A percentile compares a stretch with the other conserved stretches of the same genome.
phyloP scores from a whole-genome alignment of 352 stramenopile species.

The Phytophthora tentaculata region DNA sequence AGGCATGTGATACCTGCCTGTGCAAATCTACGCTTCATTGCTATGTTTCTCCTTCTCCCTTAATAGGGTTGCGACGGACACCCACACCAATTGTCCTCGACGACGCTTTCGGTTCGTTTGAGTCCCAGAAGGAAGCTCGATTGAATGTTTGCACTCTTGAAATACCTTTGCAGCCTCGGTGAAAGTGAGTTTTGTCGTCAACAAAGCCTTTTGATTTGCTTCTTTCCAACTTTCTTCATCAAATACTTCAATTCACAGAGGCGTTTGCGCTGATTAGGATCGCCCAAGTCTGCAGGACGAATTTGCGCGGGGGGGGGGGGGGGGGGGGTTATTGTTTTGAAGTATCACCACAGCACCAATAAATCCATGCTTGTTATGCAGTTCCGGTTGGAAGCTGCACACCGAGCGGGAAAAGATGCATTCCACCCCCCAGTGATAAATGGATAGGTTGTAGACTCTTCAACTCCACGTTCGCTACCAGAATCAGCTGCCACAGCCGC shows the following conservation, averaged over 20 bases:
- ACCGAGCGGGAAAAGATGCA: slow-evolving; percentile 9
- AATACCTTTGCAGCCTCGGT: slow-evolving; percentile 13
- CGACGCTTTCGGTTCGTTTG: neutral
- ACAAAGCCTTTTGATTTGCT: neutral
- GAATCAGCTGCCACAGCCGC: neutral
- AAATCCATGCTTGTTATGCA: slow-evolving; percentile 11
- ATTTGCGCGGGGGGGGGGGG: too few relatives aligned
- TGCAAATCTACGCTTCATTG: neutral
- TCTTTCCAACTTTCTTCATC: slow-evolving; percentile 15
- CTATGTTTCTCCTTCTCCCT: neutral
- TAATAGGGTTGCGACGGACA: neutral
- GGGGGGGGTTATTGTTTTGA: neutral
- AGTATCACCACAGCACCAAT: slow-evolving; percentile 17
- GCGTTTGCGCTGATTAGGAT: slow-evolving; percentile 23
- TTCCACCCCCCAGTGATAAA: slow-evolving; percentile 15
- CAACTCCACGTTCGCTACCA: neutral
- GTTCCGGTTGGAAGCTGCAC: slow-evolving; percentile 13
- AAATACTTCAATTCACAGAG: slow-evolving; percentile 21
- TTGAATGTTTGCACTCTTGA: slow-evolving; percentile 16
- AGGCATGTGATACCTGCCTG: neutral
- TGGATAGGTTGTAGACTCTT: neutral
- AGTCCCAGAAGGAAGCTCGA: neutral
- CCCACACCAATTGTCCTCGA: neutral
- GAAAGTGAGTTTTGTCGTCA: slow-evolving; percentile 2
- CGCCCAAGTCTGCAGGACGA: slow-evolving; percentile 4